Conservation (phyloP, 805 yeast species). For the Pichia phayaonensis region DNA sequence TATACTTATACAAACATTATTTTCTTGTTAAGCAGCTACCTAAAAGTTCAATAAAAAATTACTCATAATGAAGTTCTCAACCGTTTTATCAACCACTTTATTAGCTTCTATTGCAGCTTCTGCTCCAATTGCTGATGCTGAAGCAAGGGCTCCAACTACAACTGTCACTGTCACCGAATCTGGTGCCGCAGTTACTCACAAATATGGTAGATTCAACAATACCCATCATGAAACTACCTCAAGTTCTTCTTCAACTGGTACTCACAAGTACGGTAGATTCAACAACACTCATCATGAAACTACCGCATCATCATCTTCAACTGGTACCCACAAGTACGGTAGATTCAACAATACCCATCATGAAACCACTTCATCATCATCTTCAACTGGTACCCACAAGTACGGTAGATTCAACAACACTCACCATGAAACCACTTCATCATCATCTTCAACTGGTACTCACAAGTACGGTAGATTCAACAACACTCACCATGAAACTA, state of each 20-base stretch:
- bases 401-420: conserved; percentile 48
- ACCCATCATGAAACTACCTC: conserved; percentile 20
- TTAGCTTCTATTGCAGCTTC: conserved; percentile 26
- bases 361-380: conserved; percentile 19
- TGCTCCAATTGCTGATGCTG: conserved; percentile 27
- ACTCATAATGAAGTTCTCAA: conserved; percentile 34
- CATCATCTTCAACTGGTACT: conserved; percentile 38
- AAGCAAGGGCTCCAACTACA: conserved; percentile 24
- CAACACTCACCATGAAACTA: conserved; percentile 38
- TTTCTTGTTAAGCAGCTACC: neutral
- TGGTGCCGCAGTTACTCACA: conserved; percentile 38
- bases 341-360: conserved; percentile 42
- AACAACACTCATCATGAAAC: conserved; percentile 43
- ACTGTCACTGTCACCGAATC: conserved; percentile 27
- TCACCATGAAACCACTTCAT: conserved; percentile 34
- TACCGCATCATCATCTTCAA: conserved; percentile 25
- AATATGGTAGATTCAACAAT: conserved; percentile 47
- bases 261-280: conserved; percentile 43
- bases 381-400: conserved; percentile 42
- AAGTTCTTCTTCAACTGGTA: conserved; percentile 24
- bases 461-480: conserved; percentile 51
- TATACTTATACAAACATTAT: too few species aligned
- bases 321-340: conserved; percentile 40
- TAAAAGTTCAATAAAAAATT: neutral
- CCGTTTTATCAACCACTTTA: conserved; percentile 23